A percentile compares a stretch with the other conserved stretches of the same genome.
phyloP scores from a whole-genome alignment of 495 filamentous ascomycete species.

The Aspergillus coremiiformis region DNA sequence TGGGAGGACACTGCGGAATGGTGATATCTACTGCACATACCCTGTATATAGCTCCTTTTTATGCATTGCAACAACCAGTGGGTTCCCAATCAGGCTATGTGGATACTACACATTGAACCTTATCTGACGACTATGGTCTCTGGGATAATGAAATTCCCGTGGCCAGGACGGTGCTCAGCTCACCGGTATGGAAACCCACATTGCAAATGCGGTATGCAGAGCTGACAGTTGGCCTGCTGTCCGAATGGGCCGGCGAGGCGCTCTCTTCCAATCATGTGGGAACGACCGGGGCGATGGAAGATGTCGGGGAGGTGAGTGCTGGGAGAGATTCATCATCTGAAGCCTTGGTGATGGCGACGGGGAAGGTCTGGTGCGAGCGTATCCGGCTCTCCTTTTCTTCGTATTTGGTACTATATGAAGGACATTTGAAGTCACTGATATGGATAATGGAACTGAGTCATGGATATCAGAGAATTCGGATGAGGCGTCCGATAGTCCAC shows the following conservation, averaged over 20 bases:
- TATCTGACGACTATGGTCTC: background rate
- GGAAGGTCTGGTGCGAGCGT: too few relatives aligned
- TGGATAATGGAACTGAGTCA: too few relatives aligned
- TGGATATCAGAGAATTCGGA: background rate
- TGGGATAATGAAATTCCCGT: background rate
- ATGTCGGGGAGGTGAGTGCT: too few relatives aligned
- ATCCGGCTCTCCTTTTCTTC: too few relatives aligned
- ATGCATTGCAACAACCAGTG: background rate
- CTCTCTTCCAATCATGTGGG: background rate
- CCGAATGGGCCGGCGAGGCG: background rate
- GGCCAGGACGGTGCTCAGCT: background rate
- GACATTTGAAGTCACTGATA: too few relatives aligned
- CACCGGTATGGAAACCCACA: background rate
- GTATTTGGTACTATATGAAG: too few relatives aligned
- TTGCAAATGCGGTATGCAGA: background rate
- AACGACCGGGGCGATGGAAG: background rate
- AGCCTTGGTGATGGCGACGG: too few relatives aligned
- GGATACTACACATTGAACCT: slow-evolving; percentile 1
- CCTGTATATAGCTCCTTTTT: background rate
- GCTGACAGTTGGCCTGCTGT: background rate
- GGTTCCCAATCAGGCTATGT: background rate
- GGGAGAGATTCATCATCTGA: too few relatives aligned
- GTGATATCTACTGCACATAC: background rate
- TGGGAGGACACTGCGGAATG: background rate
- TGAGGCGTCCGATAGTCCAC: background rate